Percentiles rank a stretch among this genome's conserved stretches.
These are phyloP conservation scores for Kwoniella mangroviensis DNA, from an alignment of 768 basidiomycete genomes.

Conservation along the genomic window DNA sequence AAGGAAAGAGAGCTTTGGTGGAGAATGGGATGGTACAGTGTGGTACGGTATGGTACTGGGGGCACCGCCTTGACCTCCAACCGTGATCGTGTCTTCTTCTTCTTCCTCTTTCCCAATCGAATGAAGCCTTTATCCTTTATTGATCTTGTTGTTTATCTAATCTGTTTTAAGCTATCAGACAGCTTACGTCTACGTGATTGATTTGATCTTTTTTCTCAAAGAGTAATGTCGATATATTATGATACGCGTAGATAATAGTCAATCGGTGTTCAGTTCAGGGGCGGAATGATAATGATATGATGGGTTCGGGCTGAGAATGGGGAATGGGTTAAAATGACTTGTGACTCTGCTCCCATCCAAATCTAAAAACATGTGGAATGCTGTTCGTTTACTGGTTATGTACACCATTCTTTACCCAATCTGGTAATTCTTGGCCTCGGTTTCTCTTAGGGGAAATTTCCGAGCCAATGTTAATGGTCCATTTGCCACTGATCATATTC, in stretches of 20 bases:
- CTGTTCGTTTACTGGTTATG: neutral
- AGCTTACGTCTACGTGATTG: constrained; percentile 14
- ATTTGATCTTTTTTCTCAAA: constrained; percentile 18
- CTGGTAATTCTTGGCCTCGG: neutral
- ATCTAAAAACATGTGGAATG: neutral
- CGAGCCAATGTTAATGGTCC: neutral
- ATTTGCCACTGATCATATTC: constrained; percentile 1
- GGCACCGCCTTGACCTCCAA: constrained; percentile 11
- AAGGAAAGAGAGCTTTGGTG: neutral
- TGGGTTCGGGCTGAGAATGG: too few relatives aligned
- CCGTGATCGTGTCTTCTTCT: neutral
- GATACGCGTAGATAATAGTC: constrained; percentile 8
- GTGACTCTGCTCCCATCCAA: too few relatives aligned
- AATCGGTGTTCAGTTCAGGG: neutral
- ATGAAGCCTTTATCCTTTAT: neutral
- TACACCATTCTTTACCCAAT: neutral
- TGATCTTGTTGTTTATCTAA: neutral
- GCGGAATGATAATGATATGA: neutral
- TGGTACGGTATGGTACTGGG: neutral
- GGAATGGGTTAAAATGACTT: too few relatives aligned
- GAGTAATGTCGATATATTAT: neutral
- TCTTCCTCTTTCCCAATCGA: neutral
- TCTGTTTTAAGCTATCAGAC: neutral
- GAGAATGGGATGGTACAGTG: too few relatives aligned
- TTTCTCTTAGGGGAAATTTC: neutral